Percentiles rank a stretch among this genome's conserved stretches.
Evolutionary conservation across 768 basidiomycete species (phyloP).

Genomic region (Boletus rufocinnamomeus): DNA sequence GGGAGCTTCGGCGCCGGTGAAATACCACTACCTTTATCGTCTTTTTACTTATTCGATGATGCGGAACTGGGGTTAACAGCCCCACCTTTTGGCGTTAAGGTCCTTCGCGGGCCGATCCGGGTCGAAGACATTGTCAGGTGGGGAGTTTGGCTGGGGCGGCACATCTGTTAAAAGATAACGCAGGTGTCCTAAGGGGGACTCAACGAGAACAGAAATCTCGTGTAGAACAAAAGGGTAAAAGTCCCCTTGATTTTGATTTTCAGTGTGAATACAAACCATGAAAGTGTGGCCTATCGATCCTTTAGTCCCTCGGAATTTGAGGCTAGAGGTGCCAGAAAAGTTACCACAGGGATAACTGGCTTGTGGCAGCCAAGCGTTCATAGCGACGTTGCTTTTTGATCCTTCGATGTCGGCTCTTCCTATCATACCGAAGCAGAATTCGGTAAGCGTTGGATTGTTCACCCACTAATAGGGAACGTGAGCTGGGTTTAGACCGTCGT

Average conservation of each 20-base stretch:
- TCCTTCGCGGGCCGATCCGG: conserved; percentile 53
- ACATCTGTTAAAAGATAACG: conserved; percentile 81
- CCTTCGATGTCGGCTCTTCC: not conserved
- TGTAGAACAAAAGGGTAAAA: conserved; percentile 47
- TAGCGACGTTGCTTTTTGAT: not conserved
- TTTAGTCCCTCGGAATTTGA: not conserved
- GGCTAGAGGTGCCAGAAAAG: not conserved
- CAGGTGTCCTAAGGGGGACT: conserved; percentile 81
- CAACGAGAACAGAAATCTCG: conserved; percentile 79
- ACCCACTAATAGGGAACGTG: not conserved
- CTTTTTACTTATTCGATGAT: conserved; percentile 79
- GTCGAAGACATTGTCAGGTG: conserved; percentile 79
- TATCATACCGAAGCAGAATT: not conserved
- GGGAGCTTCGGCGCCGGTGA: conserved; percentile 44
- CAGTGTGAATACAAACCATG: not conserved
- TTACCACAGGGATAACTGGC: not conserved
- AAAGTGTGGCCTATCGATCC: not conserved
- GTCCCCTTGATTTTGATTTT: not conserved
- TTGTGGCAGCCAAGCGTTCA: not conserved
- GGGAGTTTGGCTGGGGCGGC: conserved; percentile 82
- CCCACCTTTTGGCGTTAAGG: conserved; percentile 45
- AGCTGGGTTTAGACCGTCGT: not conserved
- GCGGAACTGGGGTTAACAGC: conserved; percentile 69
- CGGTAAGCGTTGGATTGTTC: not conserved
- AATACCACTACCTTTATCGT: conserved; percentile 83